A percentile compares a stretch with the other conserved stretches of the same genome.
These are phyloP conservation scores for Exophiala xenobiotica DNA, from an alignment of 2,329 filamentous ascomycete genomes.

Conservation along the genomic window DNA sequence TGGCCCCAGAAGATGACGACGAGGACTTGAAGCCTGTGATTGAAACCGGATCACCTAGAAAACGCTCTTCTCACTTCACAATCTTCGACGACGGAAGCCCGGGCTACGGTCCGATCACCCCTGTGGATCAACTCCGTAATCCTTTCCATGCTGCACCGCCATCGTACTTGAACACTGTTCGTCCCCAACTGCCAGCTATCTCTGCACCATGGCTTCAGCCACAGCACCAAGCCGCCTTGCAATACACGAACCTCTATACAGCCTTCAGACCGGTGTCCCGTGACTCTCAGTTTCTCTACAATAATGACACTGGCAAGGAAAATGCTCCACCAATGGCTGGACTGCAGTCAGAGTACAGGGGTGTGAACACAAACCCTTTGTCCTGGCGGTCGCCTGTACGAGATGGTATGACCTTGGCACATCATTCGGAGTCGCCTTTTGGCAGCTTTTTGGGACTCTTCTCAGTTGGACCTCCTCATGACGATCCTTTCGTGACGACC, in stretches of 20 bases:
- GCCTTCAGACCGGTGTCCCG: slow-evolving; percentile 15
- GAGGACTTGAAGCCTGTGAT: slow-evolving; percentile 39
- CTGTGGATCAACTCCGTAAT: slow-evolving; percentile 9
- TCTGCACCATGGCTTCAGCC: slow-evolving; percentile 26
- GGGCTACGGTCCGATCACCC: slow-evolving; percentile 7
- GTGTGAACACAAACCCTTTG: slow-evolving; percentile 16
- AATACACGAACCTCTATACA: slow-evolving; percentile 16
- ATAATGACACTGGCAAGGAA: slow-evolving; percentile 22
- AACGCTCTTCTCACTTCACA: slow-evolving; percentile 34
- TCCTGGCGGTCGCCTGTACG: slow-evolving; percentile 21
- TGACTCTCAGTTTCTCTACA: slow-evolving; percentile 15
- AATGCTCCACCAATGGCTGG: slow-evolving; percentile 13
- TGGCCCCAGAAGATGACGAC: slow-evolving; percentile 32
- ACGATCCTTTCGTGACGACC: slow-evolving; percentile 25
- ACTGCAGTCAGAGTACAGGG: slow-evolving; percentile 3
- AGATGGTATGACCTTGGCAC: background rate
- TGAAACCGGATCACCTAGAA: slow-evolving; percentile 32
- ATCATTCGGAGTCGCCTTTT: slow-evolving; percentile 21
- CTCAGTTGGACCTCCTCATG: slow-evolving; percentile 4
- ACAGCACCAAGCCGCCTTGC: slow-evolving; percentile 22
- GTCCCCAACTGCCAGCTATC: slow-evolving; percentile 14
- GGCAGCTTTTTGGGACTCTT: slow-evolving; percentile 22
- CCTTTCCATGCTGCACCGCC: slow-evolving; percentile 15
- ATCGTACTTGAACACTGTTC: slow-evolving; percentile 6
- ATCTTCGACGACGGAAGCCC: slow-evolving; percentile 40